phyloP scores from a whole-genome alignment of 208 protist genomes.

The Acanthamoeba lenticulata region DNA sequence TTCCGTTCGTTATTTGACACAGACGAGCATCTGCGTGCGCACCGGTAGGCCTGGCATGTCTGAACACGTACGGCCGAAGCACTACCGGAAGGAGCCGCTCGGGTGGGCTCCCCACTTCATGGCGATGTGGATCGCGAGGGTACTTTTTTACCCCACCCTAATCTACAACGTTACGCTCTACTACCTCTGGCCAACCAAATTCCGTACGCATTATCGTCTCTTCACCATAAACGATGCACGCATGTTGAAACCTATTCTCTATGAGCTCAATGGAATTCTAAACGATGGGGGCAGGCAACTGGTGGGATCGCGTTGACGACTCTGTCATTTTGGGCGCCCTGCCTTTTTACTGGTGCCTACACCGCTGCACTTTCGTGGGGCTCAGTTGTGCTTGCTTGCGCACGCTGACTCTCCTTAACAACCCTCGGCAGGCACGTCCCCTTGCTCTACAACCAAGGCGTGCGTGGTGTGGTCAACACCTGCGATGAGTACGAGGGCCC shows the following conservation, averaged over 20 bases:
- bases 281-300: background rate
- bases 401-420: background rate
- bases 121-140: background rate
- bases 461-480: constrained; percentile 37
- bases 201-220: background rate
- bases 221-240: background rate
- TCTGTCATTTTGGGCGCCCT: constrained; percentile 12
- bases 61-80: constrained; percentile 31
- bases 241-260: background rate
- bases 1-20: too few species aligned
- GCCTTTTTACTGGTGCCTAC: constrained; percentile 12
- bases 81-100: constrained; percentile 33
- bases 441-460: background rate
- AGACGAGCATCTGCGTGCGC: too few species aligned
- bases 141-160: constrained; percentile 34
- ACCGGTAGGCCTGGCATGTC: background rate
- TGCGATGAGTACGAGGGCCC: constrained; percentile 45
- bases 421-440: background rate
- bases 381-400: background rate
- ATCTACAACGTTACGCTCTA: constrained; percentile 49
- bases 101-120: constrained; percentile 5
- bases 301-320: constrained; percentile 31
- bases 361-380: too few species aligned
- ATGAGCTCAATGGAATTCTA: background rate
- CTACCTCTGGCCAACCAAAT: constrained; percentile 24